Conservation (phyloP, 2,329 filamentous ascomycete species). For the Beauveria australis region DNA sequence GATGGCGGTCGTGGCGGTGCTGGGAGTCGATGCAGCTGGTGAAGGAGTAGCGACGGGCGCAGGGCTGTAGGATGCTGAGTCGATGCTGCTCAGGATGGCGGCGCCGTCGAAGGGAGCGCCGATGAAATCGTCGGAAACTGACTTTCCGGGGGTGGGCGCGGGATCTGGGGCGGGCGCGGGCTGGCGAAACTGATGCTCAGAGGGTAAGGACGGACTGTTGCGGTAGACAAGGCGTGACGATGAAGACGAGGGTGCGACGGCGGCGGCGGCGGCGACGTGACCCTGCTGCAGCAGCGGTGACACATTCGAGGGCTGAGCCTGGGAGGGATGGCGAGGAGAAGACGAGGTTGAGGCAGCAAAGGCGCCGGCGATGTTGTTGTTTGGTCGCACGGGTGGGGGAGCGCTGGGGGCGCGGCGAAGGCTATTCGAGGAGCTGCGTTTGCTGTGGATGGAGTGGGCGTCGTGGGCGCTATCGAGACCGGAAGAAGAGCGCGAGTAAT, state of each 20-base stretch:
- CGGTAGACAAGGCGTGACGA: conserved; percentile 2
- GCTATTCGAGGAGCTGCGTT: conserved; percentile 52
- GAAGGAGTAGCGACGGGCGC: neutral
- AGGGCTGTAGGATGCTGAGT: conserved; percentile 35
- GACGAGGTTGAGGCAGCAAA: conserved; percentile 31
- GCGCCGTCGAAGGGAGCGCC: conserved; percentile 58
- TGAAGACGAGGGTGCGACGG: neutral
- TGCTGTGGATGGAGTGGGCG: conserved; percentile 50
- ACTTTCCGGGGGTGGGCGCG: conserved; percentile 18
- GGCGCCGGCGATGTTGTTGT: conserved; percentile 34
- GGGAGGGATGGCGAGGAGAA: conserved; percentile 38
- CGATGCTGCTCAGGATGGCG: conserved; percentile 52
- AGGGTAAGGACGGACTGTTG: conserved; percentile 17
- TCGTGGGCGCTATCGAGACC: conserved; percentile 45
- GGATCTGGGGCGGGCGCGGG: conserved; percentile 11
- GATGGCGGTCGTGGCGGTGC: conserved; percentile 15
- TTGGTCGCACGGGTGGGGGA: conserved; percentile 43
- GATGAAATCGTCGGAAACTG: conserved; percentile 49
- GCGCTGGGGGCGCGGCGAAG: conserved; percentile 54
- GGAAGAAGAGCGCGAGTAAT: conserved; percentile 39
- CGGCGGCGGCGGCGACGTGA: conserved; percentile 30
- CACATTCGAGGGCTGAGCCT: conserved; percentile 33
- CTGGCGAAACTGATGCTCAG: conserved; percentile 20
- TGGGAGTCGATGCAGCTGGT: conserved; percentile 22
- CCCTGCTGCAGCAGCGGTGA: conserved; percentile 37